A percentile compares a stretch with the other conserved stretches of the same genome.
Conservation (phyloP, 768 basidiomycete species). For the Tylopilus subfusipes region DNA sequence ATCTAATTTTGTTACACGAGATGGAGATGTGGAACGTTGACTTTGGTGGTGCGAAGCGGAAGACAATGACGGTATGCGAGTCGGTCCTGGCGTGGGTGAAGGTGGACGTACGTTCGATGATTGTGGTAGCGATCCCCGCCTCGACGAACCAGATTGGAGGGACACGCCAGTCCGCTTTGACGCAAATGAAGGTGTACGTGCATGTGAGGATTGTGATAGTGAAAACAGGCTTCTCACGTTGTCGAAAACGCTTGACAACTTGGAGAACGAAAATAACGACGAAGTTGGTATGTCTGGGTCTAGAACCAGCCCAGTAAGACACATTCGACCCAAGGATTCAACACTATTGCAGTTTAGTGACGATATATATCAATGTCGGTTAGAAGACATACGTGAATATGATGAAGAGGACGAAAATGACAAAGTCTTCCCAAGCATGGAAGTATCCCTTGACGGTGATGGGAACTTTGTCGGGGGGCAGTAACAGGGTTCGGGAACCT, state of each 20-base stretch:
- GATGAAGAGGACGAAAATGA: slow-evolving; percentile 75
- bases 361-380: no score
- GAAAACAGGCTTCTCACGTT: no score
- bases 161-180: no score
- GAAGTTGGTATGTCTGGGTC: slow-evolving; percentile 70
- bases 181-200: no score
- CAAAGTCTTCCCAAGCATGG: slow-evolving; percentile 84
- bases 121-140: slow-evolving; percentile 29
- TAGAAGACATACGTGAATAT: slow-evolving; percentile 70
- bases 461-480: slow-evolving; percentile 39
- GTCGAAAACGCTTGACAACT: slow-evolving; percentile 37
- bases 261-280: slow-evolving; percentile 41
- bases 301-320: slow-evolving; percentile 83
- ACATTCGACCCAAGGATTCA: slow-evolving; percentile 84
- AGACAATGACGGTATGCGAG: slow-evolving; percentile 6
- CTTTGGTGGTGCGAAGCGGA: neutral
- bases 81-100: slow-evolving; percentile 15
- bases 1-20: slow-evolving; percentile 43
- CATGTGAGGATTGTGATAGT: no score
- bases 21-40: slow-evolving; percentile 42
- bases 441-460: slow-evolving; percentile 73
- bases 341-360: slow-evolving; percentile 51
- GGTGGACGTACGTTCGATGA: slow-evolving; percentile 20
- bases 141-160: no score
- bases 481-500: slow-evolving; percentile 58